Percentiles rank a stretch among this genome's conserved stretches.
These are phyloP conservation scores for Hsuehochloa calcarea DNA, from an alignment of 176 grass and related monocot species.

Conservation along the genomic window DNA sequence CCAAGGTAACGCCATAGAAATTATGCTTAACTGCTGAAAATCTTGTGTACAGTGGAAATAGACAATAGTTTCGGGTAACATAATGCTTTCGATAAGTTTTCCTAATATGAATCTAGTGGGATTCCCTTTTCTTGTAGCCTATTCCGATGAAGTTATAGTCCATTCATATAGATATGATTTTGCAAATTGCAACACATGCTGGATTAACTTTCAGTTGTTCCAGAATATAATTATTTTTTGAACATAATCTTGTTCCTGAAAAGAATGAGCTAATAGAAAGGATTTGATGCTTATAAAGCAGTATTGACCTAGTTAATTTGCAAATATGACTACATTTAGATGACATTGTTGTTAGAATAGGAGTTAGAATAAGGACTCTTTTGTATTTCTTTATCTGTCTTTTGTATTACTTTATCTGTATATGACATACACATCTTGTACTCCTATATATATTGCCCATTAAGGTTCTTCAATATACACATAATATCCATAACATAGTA, in stretches of 20 bases:
- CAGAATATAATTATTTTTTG: neutral
- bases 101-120: neutral
- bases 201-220: neutral
- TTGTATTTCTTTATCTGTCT: no score
- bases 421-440: no score
- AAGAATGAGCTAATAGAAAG: neutral
- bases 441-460: no score
- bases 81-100: neutral
- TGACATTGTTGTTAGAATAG: no score
- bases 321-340: neutral
- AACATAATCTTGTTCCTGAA: neutral
- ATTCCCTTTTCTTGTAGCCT: neutral
- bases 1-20: slow-evolving; percentile 57
- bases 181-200: slow-evolving; percentile 7
- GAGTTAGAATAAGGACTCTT: no score
- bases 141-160: neutral
- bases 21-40: neutral
- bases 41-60: neutral
- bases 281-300: slow-evolving; percentile 11
- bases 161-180: neutral
- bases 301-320: neutral
- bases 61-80: neutral
- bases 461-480: no score
- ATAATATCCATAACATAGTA: no score
- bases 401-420: no score